phyloP scores from a whole-genome alignment of 73 alveolate genomes.

The Paramecium caudatum region DNA sequence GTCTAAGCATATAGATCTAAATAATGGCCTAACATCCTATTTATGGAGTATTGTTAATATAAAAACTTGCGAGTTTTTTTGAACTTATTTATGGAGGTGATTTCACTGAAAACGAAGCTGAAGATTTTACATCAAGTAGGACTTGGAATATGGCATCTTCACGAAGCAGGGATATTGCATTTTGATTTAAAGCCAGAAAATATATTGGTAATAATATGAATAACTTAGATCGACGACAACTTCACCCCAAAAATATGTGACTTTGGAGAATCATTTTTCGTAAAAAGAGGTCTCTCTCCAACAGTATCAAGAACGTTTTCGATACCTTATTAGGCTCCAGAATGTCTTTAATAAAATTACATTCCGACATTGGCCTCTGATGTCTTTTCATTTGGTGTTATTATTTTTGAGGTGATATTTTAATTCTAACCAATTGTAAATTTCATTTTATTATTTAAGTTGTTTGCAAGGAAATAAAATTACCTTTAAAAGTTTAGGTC shows the following conservation, averaged over 20 bases:
- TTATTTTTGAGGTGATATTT: background rate
- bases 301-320: background rate
- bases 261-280: background rate
- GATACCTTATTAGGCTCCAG: constrained; percentile 20
- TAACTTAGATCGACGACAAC: background rate
- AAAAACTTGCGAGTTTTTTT: background rate
- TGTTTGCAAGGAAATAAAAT: too few species aligned
- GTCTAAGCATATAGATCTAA: background rate
- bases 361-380: background rate
- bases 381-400: background rate
- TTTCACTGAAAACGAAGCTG: background rate
- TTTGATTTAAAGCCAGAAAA: background rate
- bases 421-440: background rate
- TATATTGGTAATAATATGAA: too few species aligned
- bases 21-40: background rate
- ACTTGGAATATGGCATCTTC: background rate
- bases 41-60: background rate
- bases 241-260: background rate
- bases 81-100: background rate
- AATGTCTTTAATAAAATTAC: background rate
- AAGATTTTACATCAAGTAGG: background rate
- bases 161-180: background rate
- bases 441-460: too few species aligned
- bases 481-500: too few species aligned
- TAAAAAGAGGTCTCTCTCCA: background rate